Conservation (phyloP, 352 stramenopile species). For the Phytophthora lateralis region DNA sequence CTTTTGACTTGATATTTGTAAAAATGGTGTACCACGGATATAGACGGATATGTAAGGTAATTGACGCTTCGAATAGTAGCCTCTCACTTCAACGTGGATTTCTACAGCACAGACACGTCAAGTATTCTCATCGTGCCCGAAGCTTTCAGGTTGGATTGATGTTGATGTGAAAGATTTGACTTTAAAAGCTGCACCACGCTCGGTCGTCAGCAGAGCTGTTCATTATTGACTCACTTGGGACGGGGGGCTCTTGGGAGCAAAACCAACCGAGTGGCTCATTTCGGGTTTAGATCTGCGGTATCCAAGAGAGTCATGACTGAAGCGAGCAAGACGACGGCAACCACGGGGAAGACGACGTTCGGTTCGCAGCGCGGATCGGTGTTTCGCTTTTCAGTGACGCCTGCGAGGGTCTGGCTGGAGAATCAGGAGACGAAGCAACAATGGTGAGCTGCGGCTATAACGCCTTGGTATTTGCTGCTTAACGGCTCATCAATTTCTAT, state of each 20-base stretch:
- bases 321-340: constrained; percentile 20
- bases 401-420: constrained; percentile 25
- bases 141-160: background rate
- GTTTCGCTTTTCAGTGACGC: constrained; percentile 24
- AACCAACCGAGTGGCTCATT: constrained; percentile 3
- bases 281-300: constrained; percentile 1
- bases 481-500: too few relatives aligned
- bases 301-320: too few relatives aligned
- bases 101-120: too few relatives aligned
- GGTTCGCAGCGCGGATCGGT: constrained; percentile 21
- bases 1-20: background rate
- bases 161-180: background rate
- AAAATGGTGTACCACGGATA: background rate
- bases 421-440: constrained; percentile 29
- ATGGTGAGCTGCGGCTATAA: constrained; percentile 12
- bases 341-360: constrained; percentile 24
- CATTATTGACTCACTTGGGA: constrained; percentile 17
- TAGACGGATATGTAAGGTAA: background rate
- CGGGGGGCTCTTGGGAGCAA: background rate
- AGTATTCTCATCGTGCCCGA: background rate
- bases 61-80: too few relatives aligned
- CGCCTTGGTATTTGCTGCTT: background rate
- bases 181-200: constrained; percentile 1
- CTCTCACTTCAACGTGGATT: background rate
- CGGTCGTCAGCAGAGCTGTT: constrained; percentile 8